Evolutionary conservation across 129 eudicot genomes (phyloP).

Genomic region (Deinandra increscens): DNA sequence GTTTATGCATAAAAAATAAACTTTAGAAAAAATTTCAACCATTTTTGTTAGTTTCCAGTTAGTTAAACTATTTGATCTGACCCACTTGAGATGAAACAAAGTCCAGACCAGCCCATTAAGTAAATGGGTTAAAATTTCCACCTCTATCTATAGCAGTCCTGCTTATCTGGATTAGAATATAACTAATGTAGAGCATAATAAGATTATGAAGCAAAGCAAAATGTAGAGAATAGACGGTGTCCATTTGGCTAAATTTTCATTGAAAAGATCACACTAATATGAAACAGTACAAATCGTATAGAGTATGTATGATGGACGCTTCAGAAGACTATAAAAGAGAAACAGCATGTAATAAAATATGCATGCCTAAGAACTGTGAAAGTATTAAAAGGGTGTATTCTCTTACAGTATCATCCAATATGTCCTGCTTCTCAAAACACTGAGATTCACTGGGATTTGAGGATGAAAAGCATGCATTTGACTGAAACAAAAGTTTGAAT

Average conservation of each 20-base stretch:
- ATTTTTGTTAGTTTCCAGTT: background rate
- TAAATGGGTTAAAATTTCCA: background rate
- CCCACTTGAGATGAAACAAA: background rate
- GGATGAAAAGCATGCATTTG: background rate
- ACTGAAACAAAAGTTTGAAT: background rate
- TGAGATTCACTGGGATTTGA: background rate
- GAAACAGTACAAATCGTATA: background rate
- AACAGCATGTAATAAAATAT: background rate
- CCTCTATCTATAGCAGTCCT: background rate
- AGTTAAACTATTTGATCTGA: background rate
- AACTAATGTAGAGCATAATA: background rate
- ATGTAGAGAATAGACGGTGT: too few relatives aligned
- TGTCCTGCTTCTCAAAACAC: slow-evolving; percentile 10
- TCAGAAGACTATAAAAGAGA: background rate
- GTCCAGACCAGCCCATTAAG: background rate
- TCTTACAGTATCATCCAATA: background rate
- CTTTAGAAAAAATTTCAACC: background rate
- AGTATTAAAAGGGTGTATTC: slow-evolving; percentile 3
- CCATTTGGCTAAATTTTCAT: background rate
- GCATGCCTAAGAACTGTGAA: background rate
- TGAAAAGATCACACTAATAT: background rate
- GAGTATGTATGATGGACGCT: background rate
- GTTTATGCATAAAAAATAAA: background rate
- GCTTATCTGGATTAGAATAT: background rate
- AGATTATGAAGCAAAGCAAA: too few relatives aligned